Base-by-base conservation (phyloP, 2,329 filamentous ascomycete genomes). In the Fonsecaea nubica region DNA sequence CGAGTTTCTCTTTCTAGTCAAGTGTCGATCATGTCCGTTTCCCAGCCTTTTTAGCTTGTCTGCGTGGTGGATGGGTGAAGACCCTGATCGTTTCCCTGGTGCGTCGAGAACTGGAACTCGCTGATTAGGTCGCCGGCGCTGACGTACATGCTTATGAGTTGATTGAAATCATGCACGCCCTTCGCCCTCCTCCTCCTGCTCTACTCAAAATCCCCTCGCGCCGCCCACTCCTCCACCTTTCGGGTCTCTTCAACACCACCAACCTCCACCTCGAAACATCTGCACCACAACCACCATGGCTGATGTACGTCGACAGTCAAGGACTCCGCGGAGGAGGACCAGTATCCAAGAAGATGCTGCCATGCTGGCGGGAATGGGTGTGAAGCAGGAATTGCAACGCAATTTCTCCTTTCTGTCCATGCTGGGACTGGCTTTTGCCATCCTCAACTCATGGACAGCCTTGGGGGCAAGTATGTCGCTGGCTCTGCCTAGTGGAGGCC, bases 401-500 rank as follows among this genome's bases (percentile, higher is more conserved):
- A 84, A 87, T 69, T 88, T 87, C 75, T 85, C 82, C 2, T 80
- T 83, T 38, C 72, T 88, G 62, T 84, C 86, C 32, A 88, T 89
- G 86, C 78, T 88, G 45, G 86, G 86, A 15, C 78, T 88, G 64
- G 86, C 86, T 4, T 89, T 88, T 74, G 86, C 86, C 12, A 88
- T 88, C 70, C 74, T 89, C 55, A 89, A 89, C 73, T 86, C 85
- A 15, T 89, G 86, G 86, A 88, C 86, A 2, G 86, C 86, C 15
- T 77, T 88, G 7, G 85, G 85, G 2, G 81, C 86, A 1, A 87
- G 85, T 62, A 76, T 89, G 54, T 84, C 82, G 2, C 79, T 89
- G 4, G 86, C 87, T 21, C 80, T 93, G 36, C 89, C 90, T 0
- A 90, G 87, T 13, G 91, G 91, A 50, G 91, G 91, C 0, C 85